phyloP scores from a whole-genome alignment of 2,329 filamentous ascomycete species.

The Trichoderma semiorbis region DNA sequence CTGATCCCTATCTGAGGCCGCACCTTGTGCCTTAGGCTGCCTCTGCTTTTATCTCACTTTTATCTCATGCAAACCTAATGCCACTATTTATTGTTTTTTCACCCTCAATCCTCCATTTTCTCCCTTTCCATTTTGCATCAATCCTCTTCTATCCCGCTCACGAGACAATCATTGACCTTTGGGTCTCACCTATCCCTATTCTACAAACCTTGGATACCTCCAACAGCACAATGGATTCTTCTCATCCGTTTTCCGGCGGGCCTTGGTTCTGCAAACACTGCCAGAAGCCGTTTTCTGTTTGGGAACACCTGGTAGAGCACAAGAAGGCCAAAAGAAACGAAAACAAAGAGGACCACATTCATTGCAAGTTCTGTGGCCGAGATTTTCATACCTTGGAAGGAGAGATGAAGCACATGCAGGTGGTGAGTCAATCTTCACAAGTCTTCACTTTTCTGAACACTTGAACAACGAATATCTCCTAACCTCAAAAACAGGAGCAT shows the following conservation, averaged over 20 bases:
- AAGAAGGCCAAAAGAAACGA: slow-evolving; percentile 28
- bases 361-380: slow-evolving; percentile 38
- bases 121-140: background rate
- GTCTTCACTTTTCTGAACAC: background rate
- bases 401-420: slow-evolving; percentile 34
- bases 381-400: slow-evolving; percentile 35
- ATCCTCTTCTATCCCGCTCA: background rate
- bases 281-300: slow-evolving; percentile 26
- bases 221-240: background rate
- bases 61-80: background rate
- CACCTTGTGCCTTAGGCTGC: background rate
- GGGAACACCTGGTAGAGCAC: slow-evolving; percentile 28
- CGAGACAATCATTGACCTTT: background rate
- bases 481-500: slow-evolving; percentile 34
- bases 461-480: background rate
- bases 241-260: slow-evolving; percentile 9
- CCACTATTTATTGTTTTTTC: background rate
- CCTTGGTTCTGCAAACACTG: slow-evolving; percentile 31
- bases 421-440: slow-evolving; percentile 27
- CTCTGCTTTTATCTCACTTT: background rate
- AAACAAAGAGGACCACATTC: slow-evolving; percentile 29
- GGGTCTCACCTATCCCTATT: background rate
- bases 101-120: background rate
- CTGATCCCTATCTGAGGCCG: background rate
- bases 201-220: background rate